Evolutionary conservation across 768 basidiomycete species (phyloP).

Genomic region (Rhodosporidiobolus sp.): DNA sequence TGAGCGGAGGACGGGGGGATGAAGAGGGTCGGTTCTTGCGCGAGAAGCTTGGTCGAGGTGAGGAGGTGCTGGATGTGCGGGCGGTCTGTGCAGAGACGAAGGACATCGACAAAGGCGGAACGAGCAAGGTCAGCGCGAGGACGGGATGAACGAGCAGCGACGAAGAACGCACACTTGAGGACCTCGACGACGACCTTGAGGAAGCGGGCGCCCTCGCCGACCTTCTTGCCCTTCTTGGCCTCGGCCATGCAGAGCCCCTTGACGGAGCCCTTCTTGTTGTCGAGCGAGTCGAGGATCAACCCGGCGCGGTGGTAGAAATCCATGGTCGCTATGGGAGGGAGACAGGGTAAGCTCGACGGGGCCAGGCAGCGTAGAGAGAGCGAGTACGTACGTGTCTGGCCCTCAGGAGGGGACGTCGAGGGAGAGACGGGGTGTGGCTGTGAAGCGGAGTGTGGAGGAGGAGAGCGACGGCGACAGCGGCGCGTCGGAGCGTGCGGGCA

Average conservation of each 20-base stretch:
- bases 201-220: conserved; percentile 35
- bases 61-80: conserved; percentile 38
- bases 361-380: background rate
- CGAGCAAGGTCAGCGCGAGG: background rate
- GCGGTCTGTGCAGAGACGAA: conserved; percentile 8
- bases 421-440: too few relatives aligned
- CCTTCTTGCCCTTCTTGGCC: conserved; percentile 40
- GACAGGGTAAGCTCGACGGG: too few relatives aligned
- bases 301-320: conserved; percentile 53
- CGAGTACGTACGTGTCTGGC: too few relatives aligned
- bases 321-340: conserved; percentile 8
- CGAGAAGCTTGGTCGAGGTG: conserved; percentile 27
- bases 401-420: too few relatives aligned
- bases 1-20: conserved; percentile 30
- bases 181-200: conserved; percentile 78
- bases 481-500: background rate
- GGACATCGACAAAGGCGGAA: background rate
- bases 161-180: conserved; percentile 71
- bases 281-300: conserved; percentile 74
- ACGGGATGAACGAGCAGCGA: background rate
- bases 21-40: conserved; percentile 37
- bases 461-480: background rate
- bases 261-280: conserved; percentile 86
- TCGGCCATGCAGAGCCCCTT: conserved; percentile 76
- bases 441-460: too few relatives aligned